A percentile compares a stretch with the other conserved stretches of the same genome.
phyloP scores from a whole-genome alignment of 805 yeast genomes.

The Debaryomyces maramus region DNA sequence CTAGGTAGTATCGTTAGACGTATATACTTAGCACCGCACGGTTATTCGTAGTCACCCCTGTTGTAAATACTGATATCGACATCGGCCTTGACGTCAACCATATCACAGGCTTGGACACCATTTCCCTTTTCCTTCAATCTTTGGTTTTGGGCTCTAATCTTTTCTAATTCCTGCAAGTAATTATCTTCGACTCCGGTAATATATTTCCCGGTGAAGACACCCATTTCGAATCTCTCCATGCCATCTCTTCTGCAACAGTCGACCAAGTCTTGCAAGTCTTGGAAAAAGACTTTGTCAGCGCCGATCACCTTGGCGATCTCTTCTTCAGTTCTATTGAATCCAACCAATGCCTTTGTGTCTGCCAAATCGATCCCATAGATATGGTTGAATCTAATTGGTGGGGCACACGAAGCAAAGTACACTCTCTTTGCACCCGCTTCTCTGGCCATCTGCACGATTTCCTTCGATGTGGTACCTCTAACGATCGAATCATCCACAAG shows the following conservation, averaged over 20 bases:
- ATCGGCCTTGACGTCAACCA: slow-evolving; percentile 77
- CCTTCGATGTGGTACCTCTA: slow-evolving; percentile 95
- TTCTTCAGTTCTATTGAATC: slow-evolving; percentile 71
- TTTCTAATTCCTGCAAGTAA: slow-evolving; percentile 79
- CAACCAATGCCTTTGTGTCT: slow-evolving; percentile 90
- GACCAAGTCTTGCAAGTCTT: slow-evolving; percentile 76
- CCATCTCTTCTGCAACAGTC: slow-evolving; percentile 65
- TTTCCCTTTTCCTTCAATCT: slow-evolving; percentile 44
- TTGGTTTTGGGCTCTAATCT: slow-evolving; percentile 77
- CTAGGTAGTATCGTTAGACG: too few species aligned
- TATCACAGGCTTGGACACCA: slow-evolving; percentile 43
- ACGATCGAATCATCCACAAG: slow-evolving; percentile 97
- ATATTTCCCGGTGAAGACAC: slow-evolving; percentile 93
- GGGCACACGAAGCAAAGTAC: slow-evolving; percentile 96
- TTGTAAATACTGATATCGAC: slow-evolving; percentile 58
- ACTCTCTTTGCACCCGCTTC: slow-evolving; percentile 97
- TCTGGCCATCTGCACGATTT: slow-evolving; percentile 96
- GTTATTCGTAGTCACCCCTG: slow-evolving; percentile 49
- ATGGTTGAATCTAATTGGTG: slow-evolving; percentile 95
- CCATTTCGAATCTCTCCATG: slow-evolving; percentile 79
- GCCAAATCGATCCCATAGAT: slow-evolving; percentile 98
- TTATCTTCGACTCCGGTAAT: slow-evolving; percentile 91
- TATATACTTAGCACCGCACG: too few species aligned
- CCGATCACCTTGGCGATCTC: slow-evolving; percentile 79
- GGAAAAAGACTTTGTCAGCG: slow-evolving; percentile 90